Evolutionary conservation across 176 grass and related monocot genomes (phyloP).

Genomic region (Avena eriantha): DNA sequence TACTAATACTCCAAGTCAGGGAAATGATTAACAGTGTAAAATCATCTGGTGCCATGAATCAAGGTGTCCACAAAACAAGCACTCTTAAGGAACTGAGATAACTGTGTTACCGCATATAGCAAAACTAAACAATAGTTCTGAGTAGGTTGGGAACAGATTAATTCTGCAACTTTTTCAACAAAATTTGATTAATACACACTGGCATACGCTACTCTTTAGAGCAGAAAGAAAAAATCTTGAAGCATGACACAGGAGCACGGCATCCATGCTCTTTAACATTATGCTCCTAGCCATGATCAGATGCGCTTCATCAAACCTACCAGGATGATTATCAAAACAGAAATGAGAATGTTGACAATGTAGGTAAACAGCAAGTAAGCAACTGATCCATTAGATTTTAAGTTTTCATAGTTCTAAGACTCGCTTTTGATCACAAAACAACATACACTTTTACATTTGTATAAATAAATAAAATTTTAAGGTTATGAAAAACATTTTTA

Average conservation of each 20-base stretch:
- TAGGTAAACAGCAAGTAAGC: not conserved
- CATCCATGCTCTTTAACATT: constrained; percentile 43
- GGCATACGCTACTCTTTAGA: constrained; percentile 9
- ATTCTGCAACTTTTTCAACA: not conserved
- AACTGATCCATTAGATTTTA: not conserved
- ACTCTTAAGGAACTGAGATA: not conserved
- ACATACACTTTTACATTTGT: not conserved
- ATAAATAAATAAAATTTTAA: not conserved
- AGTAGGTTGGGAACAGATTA: not conserved
- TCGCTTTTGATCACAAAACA: not conserved
- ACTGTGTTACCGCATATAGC: constrained; percentile 6
- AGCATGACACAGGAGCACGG: constrained; percentile 38
- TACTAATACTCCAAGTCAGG: not conserved
- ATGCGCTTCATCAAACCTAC: constrained; percentile 81
- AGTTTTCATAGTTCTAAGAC: not conserved
- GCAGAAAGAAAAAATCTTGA: constrained; percentile 3
- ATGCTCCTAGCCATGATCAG: constrained; percentile 63
- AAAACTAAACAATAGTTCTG: constrained; percentile 2
- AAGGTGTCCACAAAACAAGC: not conserved
- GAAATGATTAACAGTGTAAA: not conserved
- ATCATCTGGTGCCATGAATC: not conserved
- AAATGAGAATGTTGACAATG: constrained; percentile 30
- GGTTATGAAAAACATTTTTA: not conserved
- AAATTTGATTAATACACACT: constrained; percentile 12
- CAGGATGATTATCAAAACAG: constrained; percentile 52